Base-by-base conservation (phyloP, 2,329 filamentous ascomycete species). In the Fusarium mundagurra region DNA sequence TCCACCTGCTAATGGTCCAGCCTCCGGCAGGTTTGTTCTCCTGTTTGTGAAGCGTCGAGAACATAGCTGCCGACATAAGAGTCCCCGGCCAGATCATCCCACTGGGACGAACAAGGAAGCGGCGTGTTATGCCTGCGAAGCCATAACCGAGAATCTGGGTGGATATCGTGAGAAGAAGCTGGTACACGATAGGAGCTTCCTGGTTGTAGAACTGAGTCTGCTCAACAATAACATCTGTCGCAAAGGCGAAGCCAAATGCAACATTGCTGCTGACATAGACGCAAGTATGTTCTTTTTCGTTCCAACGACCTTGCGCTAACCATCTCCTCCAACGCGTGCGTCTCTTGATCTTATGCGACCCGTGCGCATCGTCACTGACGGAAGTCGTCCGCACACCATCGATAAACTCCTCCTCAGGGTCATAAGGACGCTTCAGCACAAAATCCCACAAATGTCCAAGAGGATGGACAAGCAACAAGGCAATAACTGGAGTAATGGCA, bases 71-170 rank as follows among this genome's bases (percentile, higher is more conserved):
- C 27, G 94, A 96, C 88, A 96, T 95, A 57, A 97, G 86, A 0
- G 94, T 97, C 29, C 93, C 92, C 3, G 94, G 94, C 94, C 94
- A 97, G 54, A 97, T 94, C 93, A 97, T 97, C 67, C 93, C 93
- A 71, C 93, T 93, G 1, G 94, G 94, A 33, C 94, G 90, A 34
- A 97, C 94, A 9, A 97, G 87, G 80, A 95, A 96, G 57, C 93
- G 90, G 65, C 94, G 88, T 5, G 93, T 93, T 48, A 97, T 86
- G 5, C 94, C 94, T 57, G 94, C 94, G 80, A 97, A 94, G 7
- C 94, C 92, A 81, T 97, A 97, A 20, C 94, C 94, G 39, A 97
- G 85, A 34, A 96, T 93, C 80, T 97, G 94, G 0, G 94, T 96
- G 6, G 94, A 96, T 22, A 97, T 87, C 1, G 93, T 96, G 47